A percentile compares a stretch with the other conserved stretches of the same genome.
These are phyloP conservation scores for Acarospora socialis DNA, from an alignment of 2,329 filamentous ascomycete genomes.

Conservation along the genomic window DNA sequence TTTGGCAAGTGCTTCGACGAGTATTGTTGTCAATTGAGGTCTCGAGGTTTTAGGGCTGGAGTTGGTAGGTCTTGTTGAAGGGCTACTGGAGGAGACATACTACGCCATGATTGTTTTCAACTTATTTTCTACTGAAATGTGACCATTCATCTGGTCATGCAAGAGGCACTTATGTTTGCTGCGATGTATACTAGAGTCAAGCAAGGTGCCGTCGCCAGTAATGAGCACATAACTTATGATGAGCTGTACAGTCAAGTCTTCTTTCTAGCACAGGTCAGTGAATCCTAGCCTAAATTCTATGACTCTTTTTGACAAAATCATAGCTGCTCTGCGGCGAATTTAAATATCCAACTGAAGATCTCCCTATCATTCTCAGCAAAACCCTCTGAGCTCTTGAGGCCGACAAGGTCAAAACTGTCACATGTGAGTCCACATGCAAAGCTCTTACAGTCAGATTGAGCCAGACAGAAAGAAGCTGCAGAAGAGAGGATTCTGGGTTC, in stretches of 20 bases:
- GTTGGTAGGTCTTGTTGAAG: conserved; percentile 65
- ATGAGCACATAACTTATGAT: conserved; percentile 61
- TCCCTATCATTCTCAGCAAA: conserved; percentile 63
- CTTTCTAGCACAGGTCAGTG: conserved; percentile 57
- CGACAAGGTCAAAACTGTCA: conserved; percentile 61
- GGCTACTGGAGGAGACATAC: conserved; percentile 76
- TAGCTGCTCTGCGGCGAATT: conserved; percentile 89
- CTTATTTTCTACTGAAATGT: conserved; percentile 97
- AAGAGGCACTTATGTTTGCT: conserved; percentile 75
- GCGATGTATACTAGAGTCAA: conserved; percentile 85
- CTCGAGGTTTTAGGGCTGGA: conserved; percentile 83
- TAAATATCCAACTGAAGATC: conserved; percentile 78
- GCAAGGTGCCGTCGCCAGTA: conserved; percentile 65
- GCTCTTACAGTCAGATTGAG: conserved; percentile 58
- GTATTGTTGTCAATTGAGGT: conserved; percentile 71
- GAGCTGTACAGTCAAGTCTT: conserved; percentile 64
- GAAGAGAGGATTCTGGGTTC: conserved; percentile 90
- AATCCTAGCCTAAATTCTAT: not conserved
- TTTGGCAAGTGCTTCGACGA: conserved; percentile 65
- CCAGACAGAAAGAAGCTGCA: conserved; percentile 59
- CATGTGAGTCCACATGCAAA: conserved; percentile 37
- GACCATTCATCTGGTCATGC: conserved; percentile 96
- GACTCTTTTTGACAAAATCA: conserved; percentile 10
- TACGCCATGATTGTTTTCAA: conserved; percentile 94
- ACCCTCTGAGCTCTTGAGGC: conserved; percentile 62